A percentile compares a stretch with the other conserved stretches of the same genome.
These are phyloP conservation scores for Violaceomyces palustris DNA, from an alignment of 1,284 basidiomycete species.

Conservation along the genomic window DNA sequence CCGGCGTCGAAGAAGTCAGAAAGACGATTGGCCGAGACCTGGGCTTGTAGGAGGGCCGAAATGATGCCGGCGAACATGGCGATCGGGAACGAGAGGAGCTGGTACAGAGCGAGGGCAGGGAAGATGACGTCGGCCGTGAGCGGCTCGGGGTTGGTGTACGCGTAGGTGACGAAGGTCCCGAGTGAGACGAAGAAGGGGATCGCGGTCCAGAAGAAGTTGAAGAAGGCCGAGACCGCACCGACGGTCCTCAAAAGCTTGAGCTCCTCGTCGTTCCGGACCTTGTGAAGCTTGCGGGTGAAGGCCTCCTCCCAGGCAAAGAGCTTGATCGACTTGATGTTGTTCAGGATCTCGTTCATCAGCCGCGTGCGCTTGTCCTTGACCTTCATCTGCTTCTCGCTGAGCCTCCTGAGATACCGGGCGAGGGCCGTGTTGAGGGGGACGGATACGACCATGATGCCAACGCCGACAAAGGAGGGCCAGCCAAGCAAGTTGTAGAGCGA, in stretches of 20 bases:
- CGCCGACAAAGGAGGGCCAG: constrained; percentile 86
- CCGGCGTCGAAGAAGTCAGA: constrained; percentile 70
- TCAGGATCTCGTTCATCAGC: constrained; percentile 56
- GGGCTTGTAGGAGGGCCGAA: constrained; percentile 60
- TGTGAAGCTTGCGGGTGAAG: constrained; percentile 68
- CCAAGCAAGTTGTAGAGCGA: constrained; percentile 83
- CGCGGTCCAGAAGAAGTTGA: constrained; percentile 48
- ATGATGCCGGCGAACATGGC: constrained; percentile 69
- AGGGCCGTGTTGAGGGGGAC: constrained; percentile 30
- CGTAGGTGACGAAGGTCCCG: constrained; percentile 73
- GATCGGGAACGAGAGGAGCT: constrained; percentile 81
- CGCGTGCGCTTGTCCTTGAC: constrained; percentile 63
- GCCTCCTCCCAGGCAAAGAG: constrained; percentile 68
- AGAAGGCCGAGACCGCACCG: constrained; percentile 32
- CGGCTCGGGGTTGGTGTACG: constrained; percentile 64
- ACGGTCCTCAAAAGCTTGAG: constrained; percentile 63
- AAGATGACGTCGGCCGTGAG: constrained; percentile 88
- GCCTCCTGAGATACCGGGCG: constrained; percentile 62
- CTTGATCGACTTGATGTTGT: constrained; percentile 78
- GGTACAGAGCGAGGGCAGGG: constrained; percentile 87
- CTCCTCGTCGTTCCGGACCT: constrained; percentile 79
- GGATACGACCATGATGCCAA: constrained; percentile 69
- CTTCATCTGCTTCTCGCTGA: constrained; percentile 87
- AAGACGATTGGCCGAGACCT: constrained; percentile 77
- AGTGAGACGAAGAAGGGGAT: constrained; percentile 64